Evolutionary conservation across 2,329 filamentous ascomycete species (phyloP), one percentile per base, ranked within the genome.

Genomic region (Trichoderma sp.): DNA sequence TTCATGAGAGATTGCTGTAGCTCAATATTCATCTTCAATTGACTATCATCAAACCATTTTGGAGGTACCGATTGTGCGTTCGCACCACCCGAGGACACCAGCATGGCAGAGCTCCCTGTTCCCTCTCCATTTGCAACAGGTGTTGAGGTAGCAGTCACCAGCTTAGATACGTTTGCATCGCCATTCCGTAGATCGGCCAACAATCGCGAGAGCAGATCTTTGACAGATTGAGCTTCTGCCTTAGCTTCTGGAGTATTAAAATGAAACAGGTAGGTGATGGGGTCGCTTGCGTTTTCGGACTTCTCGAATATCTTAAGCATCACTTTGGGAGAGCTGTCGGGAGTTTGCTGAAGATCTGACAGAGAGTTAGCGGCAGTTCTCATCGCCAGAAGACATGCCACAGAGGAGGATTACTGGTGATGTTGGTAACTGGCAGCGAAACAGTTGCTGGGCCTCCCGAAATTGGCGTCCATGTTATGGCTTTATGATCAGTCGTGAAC

Each of bases 261-360:
- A 74, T 93, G 91, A 81, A 99, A 98, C 63, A 95, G 89, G 79
- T 97, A 93, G 69, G 90, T 88, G 59, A 91, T 87, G 20, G 93
- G 84, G 64, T 91, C 88, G 32, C 85, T 80, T 30, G 85, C 84
- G 61, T 84, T 84, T 36, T 88, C 82, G 55, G 88, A 82, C 79
- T 94, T 92, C 73, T 92, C 92, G 76, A 98, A 93, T 70, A 99
- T 91, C 81, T 96, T 97, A 72, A 98, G 88, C 87, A 97, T 97
- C 68, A 97, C 94, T 85, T 97, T 98, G 20, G 94, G 85, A 43
- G 90, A 91, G n/a, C 87, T 91, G 73, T 94, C 93, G 13, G 96
- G 95, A 1, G 96, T 98, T 81, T 98, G 95, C 81, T 99, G 95
- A 63, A 99, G 88, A 83, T 98, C 93, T 96, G 76, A 26, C 68